phyloP scores from a whole-genome alignment of 2,329 filamentous ascomycete species.

The Pseudonectria foliicola region DNA sequence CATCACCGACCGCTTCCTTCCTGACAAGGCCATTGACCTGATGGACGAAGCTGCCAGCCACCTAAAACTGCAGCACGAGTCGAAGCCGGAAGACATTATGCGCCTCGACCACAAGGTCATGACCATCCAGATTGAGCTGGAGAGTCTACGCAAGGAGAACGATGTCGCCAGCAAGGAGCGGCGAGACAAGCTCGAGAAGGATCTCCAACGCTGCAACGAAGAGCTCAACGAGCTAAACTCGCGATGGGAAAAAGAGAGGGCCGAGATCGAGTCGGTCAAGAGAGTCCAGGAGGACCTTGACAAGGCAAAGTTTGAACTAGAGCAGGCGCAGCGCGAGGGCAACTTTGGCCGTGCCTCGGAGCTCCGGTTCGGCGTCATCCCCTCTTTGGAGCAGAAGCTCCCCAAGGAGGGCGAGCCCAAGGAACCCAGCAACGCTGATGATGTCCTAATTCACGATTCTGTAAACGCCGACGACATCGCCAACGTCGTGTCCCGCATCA shows the following conservation, averaged over 20 bases:
- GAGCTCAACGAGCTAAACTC: constrained; percentile 68
- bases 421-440: constrained; percentile 25
- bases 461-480: constrained; percentile 96
- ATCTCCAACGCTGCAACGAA: constrained; percentile 68
- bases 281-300: constrained; percentile 84
- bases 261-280: constrained; percentile 81
- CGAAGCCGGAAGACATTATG: constrained; percentile 91
- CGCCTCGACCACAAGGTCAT: constrained; percentile 90
- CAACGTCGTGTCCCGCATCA: constrained; percentile 80
- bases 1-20: constrained; percentile 90
- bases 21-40: constrained; percentile 94
- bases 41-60: constrained; percentile 94
- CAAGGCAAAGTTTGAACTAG: constrained; percentile 74
- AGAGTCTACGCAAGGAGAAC: constrained; percentile 88
- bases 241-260: constrained; percentile 84
- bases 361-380: constrained; percentile 81
- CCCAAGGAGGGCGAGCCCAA: constrained; percentile 60
- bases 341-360: constrained; percentile 90
- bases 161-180: constrained; percentile 85
- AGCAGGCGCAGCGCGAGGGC: constrained; percentile 78
- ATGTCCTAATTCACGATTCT: constrained; percentile 78
- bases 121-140: constrained; percentile 94
- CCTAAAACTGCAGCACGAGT: constrained; percentile 87
- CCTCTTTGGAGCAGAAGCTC: constrained; percentile 68
- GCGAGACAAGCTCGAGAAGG: constrained; percentile 74